Percentiles rank a stretch among this genome's conserved stretches.
phyloP scores from a whole-genome alignment of 2,329 filamentous ascomycete genomes.

The Zymoseptoria pseudotritici region DNA sequence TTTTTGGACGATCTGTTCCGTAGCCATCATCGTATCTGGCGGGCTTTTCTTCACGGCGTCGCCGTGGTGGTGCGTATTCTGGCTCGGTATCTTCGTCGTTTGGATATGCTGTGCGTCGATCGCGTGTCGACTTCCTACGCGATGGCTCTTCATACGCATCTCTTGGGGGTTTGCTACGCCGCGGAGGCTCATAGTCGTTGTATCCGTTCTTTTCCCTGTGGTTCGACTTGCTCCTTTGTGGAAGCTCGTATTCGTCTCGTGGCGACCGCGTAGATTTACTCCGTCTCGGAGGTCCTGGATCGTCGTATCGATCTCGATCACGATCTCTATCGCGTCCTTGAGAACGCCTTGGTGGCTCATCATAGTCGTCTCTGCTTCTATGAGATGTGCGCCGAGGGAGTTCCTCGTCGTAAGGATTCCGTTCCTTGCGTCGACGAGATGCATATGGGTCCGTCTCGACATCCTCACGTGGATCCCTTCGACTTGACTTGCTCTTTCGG shows the following conservation, averaged over 20 bases:
- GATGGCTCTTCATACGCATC: constrained; percentile 15
- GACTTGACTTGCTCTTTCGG: neutral
- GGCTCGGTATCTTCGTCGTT: constrained; percentile 14
- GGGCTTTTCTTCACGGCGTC: constrained; percentile 12
- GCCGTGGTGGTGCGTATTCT: constrained; percentile 14
- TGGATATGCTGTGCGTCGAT: constrained; percentile 6
- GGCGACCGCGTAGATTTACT: constrained; percentile 4
- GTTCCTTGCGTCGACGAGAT: neutral
- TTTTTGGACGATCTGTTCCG: constrained; percentile 21
- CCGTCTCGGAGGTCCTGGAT: constrained; percentile 9
- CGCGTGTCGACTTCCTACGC: constrained; percentile 6
- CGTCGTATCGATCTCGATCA: constrained; percentile 6
- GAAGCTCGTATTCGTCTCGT: constrained; percentile 6
- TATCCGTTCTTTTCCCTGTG: neutral
- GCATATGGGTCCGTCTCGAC: neutral
- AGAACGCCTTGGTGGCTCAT: constrained; percentile 5
- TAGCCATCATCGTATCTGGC: constrained; percentile 24
- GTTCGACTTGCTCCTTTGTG: constrained; percentile 11
- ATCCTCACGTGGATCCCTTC: neutral
- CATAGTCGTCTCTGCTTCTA: constrained; percentile 6
- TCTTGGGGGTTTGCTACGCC: constrained; percentile 9
- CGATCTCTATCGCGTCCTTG: constrained; percentile 7
- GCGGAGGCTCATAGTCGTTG: constrained; percentile 8
- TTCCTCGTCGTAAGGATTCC: neutral
- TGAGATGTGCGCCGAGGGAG: neutral